phyloP scores from a whole-genome alignment of 208 protist genomes.

The Trypanosoma vivax region DNA sequence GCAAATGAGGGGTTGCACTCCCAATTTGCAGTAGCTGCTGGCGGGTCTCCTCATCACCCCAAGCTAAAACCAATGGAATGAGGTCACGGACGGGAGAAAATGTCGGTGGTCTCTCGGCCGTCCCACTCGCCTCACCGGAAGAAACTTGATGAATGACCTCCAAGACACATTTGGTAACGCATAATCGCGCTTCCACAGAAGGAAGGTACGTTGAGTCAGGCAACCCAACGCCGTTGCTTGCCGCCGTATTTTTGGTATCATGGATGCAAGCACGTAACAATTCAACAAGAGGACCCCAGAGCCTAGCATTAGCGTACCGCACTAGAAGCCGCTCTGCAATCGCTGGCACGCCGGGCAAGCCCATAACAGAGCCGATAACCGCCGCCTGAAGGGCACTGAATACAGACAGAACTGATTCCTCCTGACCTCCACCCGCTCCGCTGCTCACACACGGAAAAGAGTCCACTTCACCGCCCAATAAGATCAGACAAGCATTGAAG shows the following conservation, averaged over 20 bases:
- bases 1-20: background rate
- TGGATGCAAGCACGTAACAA: background rate
- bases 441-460: constrained; percentile 25
- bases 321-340: constrained; percentile 20
- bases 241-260: background rate
- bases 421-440: constrained; percentile 2
- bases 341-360: constrained; percentile 27
- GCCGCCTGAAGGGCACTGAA: constrained; percentile 35
- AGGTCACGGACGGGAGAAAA: background rate
- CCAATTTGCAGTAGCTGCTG: background rate
- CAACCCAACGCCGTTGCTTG: no score
- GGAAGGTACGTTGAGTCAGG: no score
- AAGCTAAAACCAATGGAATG: constrained; percentile 9
- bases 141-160: background rate
- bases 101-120: background rate
- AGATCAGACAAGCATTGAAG: constrained; percentile 35
- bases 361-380: constrained; percentile 24
- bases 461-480: constrained; percentile 30
- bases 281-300: constrained; percentile 5
- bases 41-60: constrained; percentile 6
- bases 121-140: background rate
- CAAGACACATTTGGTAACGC: constrained; percentile 6
- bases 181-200: background rate
- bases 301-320: constrained; percentile 21
- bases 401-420: constrained; percentile 11